A percentile compares a stretch with the other conserved stretches of the same genome.
Conservation (phyloP, 208 protist species). For the Lotmaria passim region DNA sequence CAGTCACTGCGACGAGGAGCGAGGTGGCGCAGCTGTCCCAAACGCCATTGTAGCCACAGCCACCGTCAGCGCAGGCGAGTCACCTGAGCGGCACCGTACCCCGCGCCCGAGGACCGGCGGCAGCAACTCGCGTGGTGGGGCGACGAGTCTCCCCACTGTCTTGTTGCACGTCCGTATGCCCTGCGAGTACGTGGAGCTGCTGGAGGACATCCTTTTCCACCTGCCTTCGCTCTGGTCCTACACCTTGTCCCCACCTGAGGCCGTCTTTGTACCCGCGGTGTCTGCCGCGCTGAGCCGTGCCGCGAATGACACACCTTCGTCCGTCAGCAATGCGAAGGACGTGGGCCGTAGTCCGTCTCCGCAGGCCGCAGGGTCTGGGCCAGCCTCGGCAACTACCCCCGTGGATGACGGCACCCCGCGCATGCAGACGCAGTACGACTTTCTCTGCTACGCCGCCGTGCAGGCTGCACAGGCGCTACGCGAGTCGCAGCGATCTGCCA, state of each 20-base stretch:
- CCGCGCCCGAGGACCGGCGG: constrained; percentile 1
- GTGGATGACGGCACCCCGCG: neutral
- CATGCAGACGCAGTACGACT: constrained; percentile 23
- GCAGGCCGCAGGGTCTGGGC: no score
- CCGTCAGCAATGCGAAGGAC: neutral
- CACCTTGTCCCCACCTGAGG: constrained; percentile 1
- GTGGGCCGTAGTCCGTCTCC: neutral
- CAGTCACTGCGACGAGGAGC: constrained; percentile 1
- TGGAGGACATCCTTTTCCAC: constrained; percentile 70
- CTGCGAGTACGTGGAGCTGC: constrained; percentile 69
- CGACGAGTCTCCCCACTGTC: constrained; percentile 9
- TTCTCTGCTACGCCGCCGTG: constrained; percentile 12
- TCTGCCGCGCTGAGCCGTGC: constrained; percentile 4
- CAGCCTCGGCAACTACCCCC: neutral
- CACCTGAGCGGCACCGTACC: constrained; percentile 2
- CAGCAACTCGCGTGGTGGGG: neutral
- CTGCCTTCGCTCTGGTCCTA: constrained; percentile 30
- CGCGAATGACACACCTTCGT: neutral
- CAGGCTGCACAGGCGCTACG: constrained; percentile 18
- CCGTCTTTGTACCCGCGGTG: constrained; percentile 4
- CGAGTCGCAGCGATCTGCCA: neutral
- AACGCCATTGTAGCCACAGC: neutral
- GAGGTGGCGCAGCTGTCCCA: neutral
- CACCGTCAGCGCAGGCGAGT: constrained; percentile 4
- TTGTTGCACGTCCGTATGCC: constrained; percentile 67